Evolutionary conservation across 768 basidiomycete species (phyloP), one percentile per base, ranked within the genome.

Genomic region (Fomitopsis serialis): DNA sequence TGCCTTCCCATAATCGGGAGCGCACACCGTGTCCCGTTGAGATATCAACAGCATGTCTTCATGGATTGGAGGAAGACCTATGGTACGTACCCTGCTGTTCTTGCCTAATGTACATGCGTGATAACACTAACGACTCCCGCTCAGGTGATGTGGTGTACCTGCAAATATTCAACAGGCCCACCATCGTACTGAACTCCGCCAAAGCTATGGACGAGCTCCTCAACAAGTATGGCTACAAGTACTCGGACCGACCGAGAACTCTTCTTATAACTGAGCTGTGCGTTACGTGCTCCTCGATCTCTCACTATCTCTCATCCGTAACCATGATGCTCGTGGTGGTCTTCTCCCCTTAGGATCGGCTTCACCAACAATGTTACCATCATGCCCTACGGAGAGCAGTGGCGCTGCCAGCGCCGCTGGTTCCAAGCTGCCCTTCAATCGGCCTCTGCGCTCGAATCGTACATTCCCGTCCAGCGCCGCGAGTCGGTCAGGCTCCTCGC

Each of bases 401-500:
- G 52, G 52, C 48, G 58, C 4, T 43, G 47, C 3, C 42, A 29
- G 13, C 42, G 58, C 1, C 24, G 42, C 9, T 22, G 47, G 40
- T 52, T 56, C 36, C 54, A 56, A 34, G 35, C 52, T 9, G 47
- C 23, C 27, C 36, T 59, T 36, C 19, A 48, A 17, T 37, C 27
- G 1, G 45, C 21, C 49, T 19, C 40, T 2, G 48, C 21, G 2
- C 24, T 54, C 11, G 13, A 17, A 4, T 17, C 23, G 7, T 56
- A 54, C 35, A 45, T 37, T 11, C 32, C 52, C 1, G 15, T 50
- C 15, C 54, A 50, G 25, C 59, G 54, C 11, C 49, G 57, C 46
- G 69, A 69, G 46, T 55, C 61, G 25, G 58, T 53, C 45, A 57
- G 52, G 12, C 51, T 69, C 15, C 59, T 71, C 19, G 21, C 52